Conservation (phyloP, 2,329 filamentous ascomycete genomes). For the Drechslerella dactyloides region DNA sequence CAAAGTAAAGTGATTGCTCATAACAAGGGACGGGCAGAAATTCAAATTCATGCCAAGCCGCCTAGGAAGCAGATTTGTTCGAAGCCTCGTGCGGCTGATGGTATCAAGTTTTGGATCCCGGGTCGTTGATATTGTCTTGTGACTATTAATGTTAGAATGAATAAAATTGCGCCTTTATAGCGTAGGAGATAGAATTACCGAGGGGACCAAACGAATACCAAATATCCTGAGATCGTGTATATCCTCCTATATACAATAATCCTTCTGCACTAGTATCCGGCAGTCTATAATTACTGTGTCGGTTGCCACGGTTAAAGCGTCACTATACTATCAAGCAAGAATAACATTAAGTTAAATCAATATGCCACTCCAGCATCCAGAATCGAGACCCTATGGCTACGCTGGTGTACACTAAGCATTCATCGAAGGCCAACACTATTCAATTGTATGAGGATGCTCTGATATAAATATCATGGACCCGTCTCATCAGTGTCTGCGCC, state of each 20-base stretch:
- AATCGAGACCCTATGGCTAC: neutral
- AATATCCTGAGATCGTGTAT: no score
- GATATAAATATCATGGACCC: no score
- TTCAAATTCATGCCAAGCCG: neutral
- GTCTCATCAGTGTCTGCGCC: no score
- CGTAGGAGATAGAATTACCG: no score
- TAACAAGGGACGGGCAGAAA: neutral
- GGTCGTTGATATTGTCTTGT: no score
- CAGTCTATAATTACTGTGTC: neutral
- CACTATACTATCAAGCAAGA: neutral
- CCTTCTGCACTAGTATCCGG: neutral
- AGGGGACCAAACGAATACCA: no score
- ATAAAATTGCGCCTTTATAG: no score
- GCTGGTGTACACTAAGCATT: neutral
- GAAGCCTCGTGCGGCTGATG: neutral
- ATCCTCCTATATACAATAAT: neutral
- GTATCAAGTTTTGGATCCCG: neutral
- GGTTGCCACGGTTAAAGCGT: neutral
- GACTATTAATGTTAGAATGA: no score
- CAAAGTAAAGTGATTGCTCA: no score
- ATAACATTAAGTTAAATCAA: neutral
- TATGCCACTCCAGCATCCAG: neutral
- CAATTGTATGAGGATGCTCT: no score
- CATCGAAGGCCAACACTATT: neutral
- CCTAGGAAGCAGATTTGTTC: neutral